phyloP scores from a whole-genome alignment of 495 filamentous ascomycete species.

The Trichocladium antarcticum region DNA sequence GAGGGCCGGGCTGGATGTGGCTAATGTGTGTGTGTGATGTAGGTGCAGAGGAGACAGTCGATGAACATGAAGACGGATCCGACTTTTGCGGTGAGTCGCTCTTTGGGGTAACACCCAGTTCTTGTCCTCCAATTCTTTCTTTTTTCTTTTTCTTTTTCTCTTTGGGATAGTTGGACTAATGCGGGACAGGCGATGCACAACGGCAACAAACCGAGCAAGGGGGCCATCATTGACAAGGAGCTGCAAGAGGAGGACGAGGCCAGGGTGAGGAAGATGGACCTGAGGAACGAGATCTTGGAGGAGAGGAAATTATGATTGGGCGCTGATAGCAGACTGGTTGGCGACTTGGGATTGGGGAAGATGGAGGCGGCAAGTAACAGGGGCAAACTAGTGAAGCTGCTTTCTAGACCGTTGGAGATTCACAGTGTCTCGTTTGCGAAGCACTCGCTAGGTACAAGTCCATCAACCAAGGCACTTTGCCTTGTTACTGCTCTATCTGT shows the following conservation, averaged over 20 bases:
- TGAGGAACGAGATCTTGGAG: background rate
- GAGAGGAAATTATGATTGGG: background rate
- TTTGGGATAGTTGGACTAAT: background rate
- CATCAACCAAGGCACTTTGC: too few species aligned
- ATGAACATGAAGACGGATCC: conserved; percentile 20
- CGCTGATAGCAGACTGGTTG: too few species aligned
- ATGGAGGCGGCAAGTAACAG: too few species aligned
- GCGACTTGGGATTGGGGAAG: too few species aligned
- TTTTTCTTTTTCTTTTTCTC: background rate
- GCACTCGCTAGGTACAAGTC: too few species aligned
- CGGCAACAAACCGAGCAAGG: conserved; percentile 16
- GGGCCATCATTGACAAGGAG: conserved; percentile 23
- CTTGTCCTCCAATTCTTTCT: background rate
- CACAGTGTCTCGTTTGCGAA: too few species aligned
- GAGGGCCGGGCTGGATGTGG: too few species aligned
- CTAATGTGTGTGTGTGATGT: too few species aligned
- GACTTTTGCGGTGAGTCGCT: conserved; percentile 12
- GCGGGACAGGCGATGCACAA: conserved; percentile 12
- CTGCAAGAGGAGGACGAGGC: conserved; percentile 17
- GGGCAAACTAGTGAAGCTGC: too few species aligned
- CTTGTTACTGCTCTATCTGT: too few species aligned
- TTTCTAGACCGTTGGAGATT: too few species aligned
- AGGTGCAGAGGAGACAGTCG: conserved; percentile 4
- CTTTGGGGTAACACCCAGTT: too few species aligned
- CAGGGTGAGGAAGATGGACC: conserved; percentile 13